These are phyloP conservation scores for Zasmidium citrigriseum DNA, from an alignment of 2,329 filamentous ascomycete genomes.

Conservation along the genomic window DNA sequence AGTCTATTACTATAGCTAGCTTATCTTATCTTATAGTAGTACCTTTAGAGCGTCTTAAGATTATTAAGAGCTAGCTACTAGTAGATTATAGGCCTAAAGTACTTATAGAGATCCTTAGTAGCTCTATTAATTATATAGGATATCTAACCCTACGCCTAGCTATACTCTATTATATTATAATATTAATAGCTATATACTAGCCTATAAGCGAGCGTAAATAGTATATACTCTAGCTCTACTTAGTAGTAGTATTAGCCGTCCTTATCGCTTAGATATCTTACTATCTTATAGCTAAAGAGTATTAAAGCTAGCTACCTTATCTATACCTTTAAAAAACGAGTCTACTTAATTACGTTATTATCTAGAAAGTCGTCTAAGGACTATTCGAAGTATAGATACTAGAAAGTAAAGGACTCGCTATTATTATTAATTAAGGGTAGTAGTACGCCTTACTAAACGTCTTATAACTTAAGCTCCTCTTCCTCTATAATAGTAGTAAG, in stretches of 20 bases:
- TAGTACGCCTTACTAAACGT: background rate
- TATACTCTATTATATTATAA: background rate
- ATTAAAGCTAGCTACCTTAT: background rate
- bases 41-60: background rate
- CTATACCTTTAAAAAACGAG: background rate
- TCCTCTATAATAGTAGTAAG: background rate
- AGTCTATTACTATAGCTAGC: background rate
- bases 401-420: too few relatives aligned
- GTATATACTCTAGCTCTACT: background rate
- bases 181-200: background rate
- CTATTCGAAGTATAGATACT: too few relatives aligned
- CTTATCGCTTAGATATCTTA: too few relatives aligned
- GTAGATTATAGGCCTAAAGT: too few relatives aligned
- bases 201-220: background rate
- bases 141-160: background rate
- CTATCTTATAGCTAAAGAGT: constrained; percentile 1
- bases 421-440: background rate
- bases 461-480: background rate
- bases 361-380: background rate
- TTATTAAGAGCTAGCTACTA: background rate
- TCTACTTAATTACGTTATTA: background rate
- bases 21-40: background rate
- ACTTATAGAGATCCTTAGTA: too few relatives aligned
- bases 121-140: background rate
- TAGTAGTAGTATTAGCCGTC: background rate